phyloP scores from a whole-genome alignment of 2,329 filamentous ascomycete genomes.

The Didymellaceae sp. region DNA sequence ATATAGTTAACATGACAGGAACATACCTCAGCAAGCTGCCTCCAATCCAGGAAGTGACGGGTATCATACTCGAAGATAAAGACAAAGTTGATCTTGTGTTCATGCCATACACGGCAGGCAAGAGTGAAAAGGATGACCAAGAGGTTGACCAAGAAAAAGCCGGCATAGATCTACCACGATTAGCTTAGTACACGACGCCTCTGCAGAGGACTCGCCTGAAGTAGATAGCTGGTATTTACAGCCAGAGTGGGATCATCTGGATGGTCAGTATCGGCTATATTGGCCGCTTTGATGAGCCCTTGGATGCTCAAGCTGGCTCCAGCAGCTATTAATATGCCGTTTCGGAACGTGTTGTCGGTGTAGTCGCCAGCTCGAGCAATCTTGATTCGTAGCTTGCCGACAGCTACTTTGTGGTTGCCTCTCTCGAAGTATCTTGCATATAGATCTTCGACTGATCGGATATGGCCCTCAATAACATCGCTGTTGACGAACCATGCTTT shows the following conservation, averaged over 20 bases:
- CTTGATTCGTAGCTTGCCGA: slow-evolving; percentile 81
- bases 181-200: slow-evolving; percentile 36
- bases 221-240: slow-evolving; percentile 57
- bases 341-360: slow-evolving; percentile 65
- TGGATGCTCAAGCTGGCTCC: slow-evolving; percentile 54
- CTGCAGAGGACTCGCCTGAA: slow-evolving; percentile 61
- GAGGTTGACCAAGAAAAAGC: slow-evolving; percentile 84
- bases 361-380: slow-evolving; percentile 65
- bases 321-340: slow-evolving; percentile 55
- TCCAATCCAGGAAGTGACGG: slow-evolving; percentile 86
- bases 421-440: slow-evolving; percentile 95
- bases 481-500: slow-evolving; percentile 91
- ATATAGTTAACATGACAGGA: fast-evolving
- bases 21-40: slow-evolving; percentile 75
- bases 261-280: slow-evolving; percentile 34
- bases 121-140: slow-evolving; percentile 85
- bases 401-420: slow-evolving; percentile 90
- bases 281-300: slow-evolving; percentile 50
- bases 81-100: slow-evolving; percentile 89
- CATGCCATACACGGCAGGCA: slow-evolving; percentile 82
- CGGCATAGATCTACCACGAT: slow-evolving; percentile 76
- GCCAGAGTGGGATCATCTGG: slow-evolving; percentile 28
- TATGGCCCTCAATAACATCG: slow-evolving; percentile 79
- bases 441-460: slow-evolving; percentile 83
- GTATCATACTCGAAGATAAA: slow-evolving; percentile 98